Base-by-base conservation (phyloP, 352 stramenopile species). In the Pythium utonaiense region DNA sequence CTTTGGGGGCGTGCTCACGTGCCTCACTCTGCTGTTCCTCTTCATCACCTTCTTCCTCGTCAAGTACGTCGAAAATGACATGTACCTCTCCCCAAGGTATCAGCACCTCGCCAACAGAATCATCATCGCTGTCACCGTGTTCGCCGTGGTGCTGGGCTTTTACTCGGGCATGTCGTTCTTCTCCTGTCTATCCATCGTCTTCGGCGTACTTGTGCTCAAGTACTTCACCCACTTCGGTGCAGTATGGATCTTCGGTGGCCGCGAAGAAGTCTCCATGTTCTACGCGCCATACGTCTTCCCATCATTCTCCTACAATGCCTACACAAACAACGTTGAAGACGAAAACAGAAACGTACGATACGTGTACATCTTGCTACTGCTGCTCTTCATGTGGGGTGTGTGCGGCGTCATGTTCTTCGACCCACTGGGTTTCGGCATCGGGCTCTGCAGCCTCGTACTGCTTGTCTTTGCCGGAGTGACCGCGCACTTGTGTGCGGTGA, bases 211-310 rank as follows among this genome's bases (percentile, higher is more conserved):
- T 36, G 59, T 96, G 16, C 77, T 95, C 41, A 91, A 93, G 55
- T 86, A 86, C 31, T 59, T 69, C 5, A 49, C 91, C 22, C 81
- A 89, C 51, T 77, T 88, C 19, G 61, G 64, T n/a, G 77, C 75
- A 31, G 76, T 70, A 17, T 90, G 78, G 75, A 67, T 92, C 31
- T 74, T 89, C 34, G 60, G 57, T 16, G 55, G 41, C 10, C 76
- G 88, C 40, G 80, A 82, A 21, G 86, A 89, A 13, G 64, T 86
- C 31, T 63, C 75, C 33, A 64, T 91, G 38, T 96, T 91, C 61
- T 93, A 89, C 57, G 91, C 88, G 33, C 88, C 83, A 9, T 96
- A 95, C 52, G 55, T 98, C 22, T 96, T 98, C 40, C 91, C 91
- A 10, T 75, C 95, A 5, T 98, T 95, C 62, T 91, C 86, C 16